phyloP scores from a whole-genome alignment of 176 grass and related monocot genomes.

The Phragmites australis region DNA sequence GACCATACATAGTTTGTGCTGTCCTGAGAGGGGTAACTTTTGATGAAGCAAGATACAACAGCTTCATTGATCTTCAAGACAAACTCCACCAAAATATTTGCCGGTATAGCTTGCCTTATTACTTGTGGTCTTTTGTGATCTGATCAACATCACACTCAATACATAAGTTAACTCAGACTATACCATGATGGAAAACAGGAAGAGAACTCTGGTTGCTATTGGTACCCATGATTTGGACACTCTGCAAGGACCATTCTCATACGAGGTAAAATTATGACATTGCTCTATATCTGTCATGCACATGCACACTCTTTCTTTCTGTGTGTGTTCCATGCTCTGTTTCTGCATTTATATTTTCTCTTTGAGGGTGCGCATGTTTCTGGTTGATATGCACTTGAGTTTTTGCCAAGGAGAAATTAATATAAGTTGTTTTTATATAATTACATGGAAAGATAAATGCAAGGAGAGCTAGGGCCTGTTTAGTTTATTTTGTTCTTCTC shows the following conservation, averaged over 20 bases:
- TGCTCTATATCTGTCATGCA: neutral
- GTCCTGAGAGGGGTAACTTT: conserved; percentile 87
- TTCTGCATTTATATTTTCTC: neutral
- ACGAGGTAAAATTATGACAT: conserved; percentile 65
- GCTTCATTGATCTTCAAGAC: conserved; percentile 99
- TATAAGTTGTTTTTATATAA: neutral
- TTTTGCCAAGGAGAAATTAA: neutral
- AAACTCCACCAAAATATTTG: conserved; percentile 99
- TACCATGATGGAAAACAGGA: conserved; percentile 48
- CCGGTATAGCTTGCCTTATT: conserved; percentile 53
- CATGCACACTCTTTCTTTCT: neutral
- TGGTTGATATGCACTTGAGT: neutral
- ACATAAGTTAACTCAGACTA: conserved; percentile 22
- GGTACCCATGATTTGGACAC: conserved; percentile 97
- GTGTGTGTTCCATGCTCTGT: neutral
- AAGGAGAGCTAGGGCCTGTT: neutral
- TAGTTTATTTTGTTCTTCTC: conserved; percentile 27
- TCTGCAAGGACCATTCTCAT: conserved; percentile 79
- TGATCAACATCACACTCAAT: conserved; percentile 16
- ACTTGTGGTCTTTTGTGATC: neutral
- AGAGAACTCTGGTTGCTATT: conserved; percentile 93
- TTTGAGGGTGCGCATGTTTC: neutral
- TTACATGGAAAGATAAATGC: neutral
- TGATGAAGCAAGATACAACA: conserved; percentile 90
- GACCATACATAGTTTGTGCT: conserved; percentile 86